Conservation (phyloP, 129 eudicot species). For the Arctium minus region DNA sequence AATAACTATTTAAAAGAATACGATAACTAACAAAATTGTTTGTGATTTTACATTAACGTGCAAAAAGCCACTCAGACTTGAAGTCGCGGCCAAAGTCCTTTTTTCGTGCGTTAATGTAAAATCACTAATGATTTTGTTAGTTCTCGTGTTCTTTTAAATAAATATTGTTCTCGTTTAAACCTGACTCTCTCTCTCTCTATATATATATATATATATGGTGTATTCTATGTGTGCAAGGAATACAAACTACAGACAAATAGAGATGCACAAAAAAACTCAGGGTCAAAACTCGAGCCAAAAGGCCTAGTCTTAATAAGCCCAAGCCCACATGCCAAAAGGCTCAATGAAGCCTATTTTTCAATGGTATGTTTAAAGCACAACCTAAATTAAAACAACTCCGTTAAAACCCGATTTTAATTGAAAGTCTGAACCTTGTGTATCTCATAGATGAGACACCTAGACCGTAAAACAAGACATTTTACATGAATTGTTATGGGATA, state of each 20-base stretch:
- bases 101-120: no score
- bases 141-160: no score
- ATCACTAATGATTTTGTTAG: no score
- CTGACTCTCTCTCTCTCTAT: no score
- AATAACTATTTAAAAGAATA: no score
- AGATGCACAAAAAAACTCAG: not conserved
- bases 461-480: not conserved
- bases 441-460: not conserved
- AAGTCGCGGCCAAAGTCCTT: no score
- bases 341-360: not conserved
- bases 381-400: not conserved
- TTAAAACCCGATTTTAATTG: not conserved
- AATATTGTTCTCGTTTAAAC: no score
- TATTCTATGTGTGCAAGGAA: not conserved
- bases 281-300: not conserved
- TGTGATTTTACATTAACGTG: no score
- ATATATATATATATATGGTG: not conserved
- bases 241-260: not conserved
- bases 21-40: no score
- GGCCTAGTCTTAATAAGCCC: not conserved
- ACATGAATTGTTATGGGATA: not conserved
- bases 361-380: not conserved
- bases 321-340: not conserved
- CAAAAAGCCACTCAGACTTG: no score
- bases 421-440: not conserved